Evolutionary conservation across 208 protist genomes (phyloP), one percentile per base, ranked within the genome.

Genomic region (Phytomonas sp.): DNA sequence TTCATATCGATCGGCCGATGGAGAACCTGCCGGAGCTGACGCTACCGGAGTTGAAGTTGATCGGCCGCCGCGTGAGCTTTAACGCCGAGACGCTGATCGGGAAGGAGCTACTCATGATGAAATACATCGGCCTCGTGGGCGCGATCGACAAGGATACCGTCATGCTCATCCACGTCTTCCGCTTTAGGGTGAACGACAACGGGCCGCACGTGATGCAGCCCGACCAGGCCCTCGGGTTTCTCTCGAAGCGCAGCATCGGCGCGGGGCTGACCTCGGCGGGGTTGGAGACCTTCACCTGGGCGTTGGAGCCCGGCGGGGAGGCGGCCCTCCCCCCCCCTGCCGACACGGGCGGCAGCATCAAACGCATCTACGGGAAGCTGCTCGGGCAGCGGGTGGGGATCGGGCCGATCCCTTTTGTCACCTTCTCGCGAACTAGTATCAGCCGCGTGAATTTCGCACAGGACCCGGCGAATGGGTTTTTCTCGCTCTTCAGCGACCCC

Each of bases 131-230:
- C 56, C 68, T 91, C 3, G 85, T 95, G 23, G 74, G 61, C 29
- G 88, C 82, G 64, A 87, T 95, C 64, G 89, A 76, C 36, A 85
- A 88, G 34, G 83, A 92, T 62, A 91, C 85, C 5, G 87, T 95
- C 0, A 81, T 83, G 74, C 78, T 95, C 46, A 85, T 93, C 61
- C 71, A 93, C 70, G 85, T 85, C 4, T 64, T 72, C 30, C 78
- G 89, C 63, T 93, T 84, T 72, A 91, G 81, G 2, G 76, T 84
- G 32, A 83, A 89, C n/a, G 84, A 88, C 68, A 92, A 84, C 68
- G 69, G 78, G 34, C 20, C 74, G 23, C 74, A 75, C 69, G 73
- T 76, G 67, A 56, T 82, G 51, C 60, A 78, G 62, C 29, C 65
- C 9, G 43, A 37, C n/a, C 11, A 72, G 7, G 30, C 65, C 15